A percentile compares a stretch with the other conserved stretches of the same genome.
phyloP scores from a whole-genome alignment of 768 basidiomycete species.

The Tephrocybe sp. region DNA sequence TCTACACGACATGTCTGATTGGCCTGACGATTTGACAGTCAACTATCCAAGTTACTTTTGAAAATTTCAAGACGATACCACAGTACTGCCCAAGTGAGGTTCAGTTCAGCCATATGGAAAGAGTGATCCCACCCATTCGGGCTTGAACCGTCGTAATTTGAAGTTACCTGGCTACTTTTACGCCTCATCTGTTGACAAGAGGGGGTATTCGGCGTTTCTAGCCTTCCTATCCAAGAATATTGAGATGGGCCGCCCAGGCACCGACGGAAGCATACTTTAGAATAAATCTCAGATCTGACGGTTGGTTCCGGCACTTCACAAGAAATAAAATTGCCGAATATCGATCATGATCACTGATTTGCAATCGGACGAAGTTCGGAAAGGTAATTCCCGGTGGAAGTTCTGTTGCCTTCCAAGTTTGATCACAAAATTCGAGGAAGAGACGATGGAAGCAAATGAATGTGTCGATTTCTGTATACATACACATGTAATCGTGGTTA shows the following conservation, averaged over 20 bases:
- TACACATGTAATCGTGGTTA: neutral
- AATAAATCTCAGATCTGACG: conserved; percentile 20
- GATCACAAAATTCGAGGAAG: conserved; percentile 4
- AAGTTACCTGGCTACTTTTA: too few relatives aligned
- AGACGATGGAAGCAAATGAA: conserved; percentile 1
- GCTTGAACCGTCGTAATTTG: too few relatives aligned
- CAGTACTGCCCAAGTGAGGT: too few relatives aligned
- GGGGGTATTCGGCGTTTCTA: neutral
- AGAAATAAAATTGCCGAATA: conserved; percentile 26
- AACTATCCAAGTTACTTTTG: too few relatives aligned
- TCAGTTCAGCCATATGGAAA: too few relatives aligned
- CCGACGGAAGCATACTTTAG: conserved; percentile 28
- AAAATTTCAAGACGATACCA: too few relatives aligned
- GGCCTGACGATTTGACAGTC: too few relatives aligned
- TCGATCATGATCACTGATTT: conserved; percentile 40
- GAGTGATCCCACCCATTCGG: too few relatives aligned
- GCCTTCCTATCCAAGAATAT: neutral
- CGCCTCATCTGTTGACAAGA: too few relatives aligned
- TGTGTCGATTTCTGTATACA: neutral
- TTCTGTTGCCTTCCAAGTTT: conserved; percentile 16
- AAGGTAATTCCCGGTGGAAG: conserved; percentile 9
- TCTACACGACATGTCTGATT: too few relatives aligned
- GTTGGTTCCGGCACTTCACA: conserved; percentile 17
- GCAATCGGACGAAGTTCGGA: conserved; percentile 23
- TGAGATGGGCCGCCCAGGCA: conserved; percentile 22